Percentiles rank a stretch among this genome's conserved stretches.
These are phyloP conservation scores for Ceratocystiopsis brevicomis DNA, from an alignment of 2,329 filamentous ascomycete genomes.

Conservation along the genomic window DNA sequence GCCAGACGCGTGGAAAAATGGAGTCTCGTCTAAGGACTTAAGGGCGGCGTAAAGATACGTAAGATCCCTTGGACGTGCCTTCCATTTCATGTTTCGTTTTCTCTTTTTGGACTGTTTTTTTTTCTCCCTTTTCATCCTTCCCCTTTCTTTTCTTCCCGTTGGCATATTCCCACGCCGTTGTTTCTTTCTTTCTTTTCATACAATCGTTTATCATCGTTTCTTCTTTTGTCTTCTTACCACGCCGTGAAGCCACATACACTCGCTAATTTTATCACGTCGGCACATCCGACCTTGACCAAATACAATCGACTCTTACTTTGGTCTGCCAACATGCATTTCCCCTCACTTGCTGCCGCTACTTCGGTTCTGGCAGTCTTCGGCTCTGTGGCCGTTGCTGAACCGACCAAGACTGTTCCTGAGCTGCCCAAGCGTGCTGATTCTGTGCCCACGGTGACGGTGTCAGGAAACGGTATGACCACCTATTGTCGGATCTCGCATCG, in stretches of 20 bases:
- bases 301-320: too few relatives aligned
- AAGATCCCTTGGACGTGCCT: neutral
- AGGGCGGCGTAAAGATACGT: too few relatives aligned
- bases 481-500: too few relatives aligned
- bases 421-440: conserved; percentile 29
- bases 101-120: neutral
- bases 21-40: too few relatives aligned
- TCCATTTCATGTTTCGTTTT: neutral
- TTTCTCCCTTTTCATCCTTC: neutral
- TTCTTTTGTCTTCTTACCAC: neutral
- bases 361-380: conserved; percentile 24
- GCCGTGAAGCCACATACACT: too few relatives aligned
- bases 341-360: conserved; percentile 26
- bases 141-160: neutral
- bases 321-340: conserved; percentile 27
- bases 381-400: conserved; percentile 23
- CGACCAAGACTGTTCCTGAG: conserved; percentile 29
- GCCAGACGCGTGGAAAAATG: too few relatives aligned
- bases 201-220: neutral
- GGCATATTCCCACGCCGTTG: too few relatives aligned
- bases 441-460: conserved; percentile 30
- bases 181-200: too few relatives aligned
- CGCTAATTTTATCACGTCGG: neutral
- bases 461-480: conserved; percentile 32
- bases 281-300: too few relatives aligned